Base-by-base conservation (phyloP, 352 stramenopile genomes). In the Phytophthora sojae region DNA sequence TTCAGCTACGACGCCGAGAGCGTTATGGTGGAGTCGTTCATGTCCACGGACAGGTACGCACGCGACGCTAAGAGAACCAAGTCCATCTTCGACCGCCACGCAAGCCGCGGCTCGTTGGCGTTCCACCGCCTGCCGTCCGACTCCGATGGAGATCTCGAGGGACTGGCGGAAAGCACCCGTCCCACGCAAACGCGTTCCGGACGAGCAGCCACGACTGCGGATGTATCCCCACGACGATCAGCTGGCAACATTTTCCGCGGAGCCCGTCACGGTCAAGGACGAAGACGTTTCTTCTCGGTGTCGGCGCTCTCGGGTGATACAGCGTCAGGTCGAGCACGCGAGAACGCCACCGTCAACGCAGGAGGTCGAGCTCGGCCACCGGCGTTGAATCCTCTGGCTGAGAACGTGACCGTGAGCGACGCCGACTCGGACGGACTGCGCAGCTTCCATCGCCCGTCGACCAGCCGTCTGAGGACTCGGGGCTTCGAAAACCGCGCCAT, bases 1-100 rank as follows among this genome's bases (percentile, higher is more conserved):
- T 96, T 96, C 73, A 96, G 90, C 68, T 96, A 96, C 77, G 90
- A 96, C 37, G 88, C 90, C 21, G 90, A 96, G 64, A 93, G 85
- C 77, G 86, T 96, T 44, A 96, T 96, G 90, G 90, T 95, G 26
- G 87, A 96, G 71, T 93, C 88, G 30, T 96, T 93, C 76, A 93
- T 96, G 79, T 85, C 88, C 0, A 92, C 85, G 6, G 83, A 96
- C 59, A 78, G 88, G 5, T 92, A 89, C 65, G 72, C 69, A 14
- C 76, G 67, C 32, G 75, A 81, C 15, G 60, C 71, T 1, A 82
- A 82, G 57, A 85, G 78, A n/a, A 77, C 81, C 6, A 80, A 79
- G 17, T 67, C 80, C 5, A 72, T 89, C 29, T 96, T 96, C 51
- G 86, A 95, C 6, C 88, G 89, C 26, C 89, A 96, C 63, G 89